phyloP scores from a whole-genome alignment of 192 early-diverging fungal genomes.

The Umbelopsis ramanniana region DNA sequence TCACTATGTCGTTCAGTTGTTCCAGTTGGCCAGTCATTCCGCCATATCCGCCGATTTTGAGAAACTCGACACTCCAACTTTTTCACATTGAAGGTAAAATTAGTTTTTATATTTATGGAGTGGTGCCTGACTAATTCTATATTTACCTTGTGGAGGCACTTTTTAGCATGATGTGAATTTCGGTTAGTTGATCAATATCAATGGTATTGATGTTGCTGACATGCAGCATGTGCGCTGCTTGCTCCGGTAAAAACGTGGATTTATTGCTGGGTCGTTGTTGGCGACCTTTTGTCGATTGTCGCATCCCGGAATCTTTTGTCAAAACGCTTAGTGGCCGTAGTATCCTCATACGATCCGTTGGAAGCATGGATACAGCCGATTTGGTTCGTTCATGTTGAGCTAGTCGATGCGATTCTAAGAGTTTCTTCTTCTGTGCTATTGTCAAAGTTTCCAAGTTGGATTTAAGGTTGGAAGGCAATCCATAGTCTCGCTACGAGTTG shows the following conservation, averaged over 20 bases:
- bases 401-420: slow-evolving; percentile 10
- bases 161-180: slow-evolving; percentile 21
- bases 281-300: not conserved
- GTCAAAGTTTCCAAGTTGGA: slow-evolving; percentile 26
- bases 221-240: slow-evolving; percentile 17
- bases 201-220: slow-evolving; percentile 16
- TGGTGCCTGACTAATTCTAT: not conserved
- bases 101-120: not conserved
- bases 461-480: slow-evolving; percentile 23
- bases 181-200: not conserved
- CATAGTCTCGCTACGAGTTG: slow-evolving; percentile 28
- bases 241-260: not conserved
- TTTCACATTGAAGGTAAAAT: not conserved
- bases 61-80: slow-evolving; percentile 42
- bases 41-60: slow-evolving; percentile 34
- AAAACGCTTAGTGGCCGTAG: slow-evolving; percentile 3
- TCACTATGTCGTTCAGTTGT: slow-evolving; percentile 35
- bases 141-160: slow-evolving; percentile 29
- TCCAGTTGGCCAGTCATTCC: slow-evolving; percentile 29
- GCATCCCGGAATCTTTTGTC: not conserved
- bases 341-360: slow-evolving; percentile 2
- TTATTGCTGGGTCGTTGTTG: not conserved
- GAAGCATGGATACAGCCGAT: not conserved
- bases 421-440: slow-evolving; percentile 26
- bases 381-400: not conserved